Base-by-base conservation (phyloP, 2,329 filamentous ascomycete species). In the Xylariaceae sp. region DNA sequence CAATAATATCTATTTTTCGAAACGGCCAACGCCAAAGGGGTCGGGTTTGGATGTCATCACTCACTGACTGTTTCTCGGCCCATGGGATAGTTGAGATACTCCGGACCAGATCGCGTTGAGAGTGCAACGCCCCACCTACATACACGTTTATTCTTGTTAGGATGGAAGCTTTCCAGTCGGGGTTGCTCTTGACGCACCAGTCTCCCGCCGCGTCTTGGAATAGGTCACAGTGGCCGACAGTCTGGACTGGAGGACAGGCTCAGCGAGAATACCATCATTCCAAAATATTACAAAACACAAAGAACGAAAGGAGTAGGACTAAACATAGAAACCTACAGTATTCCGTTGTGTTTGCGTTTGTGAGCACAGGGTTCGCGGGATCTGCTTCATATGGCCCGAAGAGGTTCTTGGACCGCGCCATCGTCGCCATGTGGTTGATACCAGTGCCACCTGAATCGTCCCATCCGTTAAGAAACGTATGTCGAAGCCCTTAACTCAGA, bases 221-320 rank as follows among this genome's bases (percentile, higher is more conserved):
- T 2, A 81, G 49, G 49, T 82, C 77, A 1, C 74, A 72, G 42
- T 82, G 79, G 0, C 78, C 78, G 0, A 79, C 71, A 2, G 75
- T 75, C 51, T 80, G 77, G 45, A 71, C 64, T 67, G 29, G 1
- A 7, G n/a, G 6, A 19, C 10, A 5, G n/a, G n/a, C n/a, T n/a
- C 11, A 16, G 45, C 17, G 48, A 45, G 44, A 12, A 29, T 19
- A 11, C 22, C 3, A 6, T 16, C 4, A 5, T 6, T 1, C 14
- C 8, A 21, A 16, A 1, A 16, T 7, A 17, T 14, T 10, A 17
- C 7, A 8, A n/a, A 12, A 51, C 61, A 52, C n/a, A n/a, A n/a
- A n/a, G n/a, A n/a, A n/a, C n/a, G n/a, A n/a, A n/a, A n/a, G n/a
- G n/a, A n/a, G n/a, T n/a, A n/a, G n/a, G n/a, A n/a, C n/a, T n/a